Percentiles rank a stretch among this genome's conserved stretches.
phyloP scores from a whole-genome alignment of 768 basidiomycete genomes.

The Mycena amicta region DNA sequence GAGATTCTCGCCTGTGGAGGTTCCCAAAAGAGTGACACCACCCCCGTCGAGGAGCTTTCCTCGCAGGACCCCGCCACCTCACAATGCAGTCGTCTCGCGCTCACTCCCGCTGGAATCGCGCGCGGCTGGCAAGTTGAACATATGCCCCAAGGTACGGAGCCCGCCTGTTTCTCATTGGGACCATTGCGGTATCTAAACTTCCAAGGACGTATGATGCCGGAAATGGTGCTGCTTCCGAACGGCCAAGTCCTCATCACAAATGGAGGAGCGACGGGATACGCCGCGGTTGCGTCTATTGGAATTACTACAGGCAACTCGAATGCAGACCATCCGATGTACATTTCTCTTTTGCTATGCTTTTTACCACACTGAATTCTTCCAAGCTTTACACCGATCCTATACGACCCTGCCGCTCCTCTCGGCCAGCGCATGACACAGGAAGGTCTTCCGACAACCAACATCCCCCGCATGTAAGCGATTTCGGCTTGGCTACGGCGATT shows the following conservation, averaged over 20 bases:
- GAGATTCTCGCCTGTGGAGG: conserved; percentile 41
- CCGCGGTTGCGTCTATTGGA: conserved; percentile 26
- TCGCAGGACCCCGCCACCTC: conserved; percentile 51
- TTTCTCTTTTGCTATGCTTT: conserved; percentile 24
- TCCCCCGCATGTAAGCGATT: conserved; percentile 32
- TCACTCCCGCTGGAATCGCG: conserved; percentile 54
- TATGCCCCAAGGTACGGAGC: conserved; percentile 50
- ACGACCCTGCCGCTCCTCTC: conserved; percentile 37
- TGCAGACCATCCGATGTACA: conserved; percentile 49
- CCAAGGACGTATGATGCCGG: conserved; percentile 62
- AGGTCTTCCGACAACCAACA: conserved; percentile 29
- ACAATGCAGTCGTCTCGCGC: conserved; percentile 45
- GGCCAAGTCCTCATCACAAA: conserved; percentile 54
- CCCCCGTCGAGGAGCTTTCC: conserved; percentile 45
- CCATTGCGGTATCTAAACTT: too few species aligned
- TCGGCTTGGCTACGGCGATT: too few species aligned
- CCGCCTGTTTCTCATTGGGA: too few species aligned
- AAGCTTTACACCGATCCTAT: conserved; percentile 39
- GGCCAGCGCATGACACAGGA: conserved; percentile 43
- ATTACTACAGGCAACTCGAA: conserved; percentile 42
- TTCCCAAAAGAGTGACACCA: conserved; percentile 27
- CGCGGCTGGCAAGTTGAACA: conserved; percentile 48
- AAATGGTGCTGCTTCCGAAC: conserved; percentile 56
- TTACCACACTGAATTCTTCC: background rate
- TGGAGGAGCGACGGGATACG: conserved; percentile 43